Evolutionary conservation across 108 stramenopile species (phyloP).

Genomic region (Nannochloropsis salina): DNA sequence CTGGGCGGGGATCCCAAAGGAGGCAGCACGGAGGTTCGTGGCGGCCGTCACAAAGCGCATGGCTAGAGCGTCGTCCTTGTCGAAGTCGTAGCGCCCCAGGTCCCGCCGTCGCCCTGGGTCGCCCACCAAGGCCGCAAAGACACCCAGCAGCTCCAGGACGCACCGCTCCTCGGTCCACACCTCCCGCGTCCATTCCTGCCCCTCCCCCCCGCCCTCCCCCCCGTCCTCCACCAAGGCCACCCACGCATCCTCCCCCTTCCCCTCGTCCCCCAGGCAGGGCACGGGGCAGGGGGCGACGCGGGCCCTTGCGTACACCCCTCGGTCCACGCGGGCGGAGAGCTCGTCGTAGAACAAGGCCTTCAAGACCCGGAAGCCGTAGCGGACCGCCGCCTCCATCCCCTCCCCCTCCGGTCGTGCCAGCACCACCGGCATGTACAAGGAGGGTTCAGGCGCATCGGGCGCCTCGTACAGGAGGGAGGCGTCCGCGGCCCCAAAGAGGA

Average conservation of each 20-base stretch:
- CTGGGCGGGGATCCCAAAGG: constrained; percentile 64
- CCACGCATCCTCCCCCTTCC: neutral
- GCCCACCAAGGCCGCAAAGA: neutral
- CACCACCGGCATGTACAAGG: constrained; percentile 49
- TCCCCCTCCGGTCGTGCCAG: constrained; percentile 31
- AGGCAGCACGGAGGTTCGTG: constrained; percentile 74
- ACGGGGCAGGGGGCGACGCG: constrained; percentile 22
- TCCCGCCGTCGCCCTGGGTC: constrained; percentile 18
- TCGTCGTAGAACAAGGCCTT: constrained; percentile 46
- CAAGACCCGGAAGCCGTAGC: constrained; percentile 35
- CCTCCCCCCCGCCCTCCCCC: neutral
- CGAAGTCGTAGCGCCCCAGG: constrained; percentile 56
- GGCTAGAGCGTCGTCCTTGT: constrained; percentile 85
- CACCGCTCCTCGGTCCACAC: constrained; percentile 1
- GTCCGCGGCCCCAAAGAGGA: constrained; percentile 71
- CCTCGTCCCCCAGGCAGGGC: neutral
- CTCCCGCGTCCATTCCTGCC: neutral
- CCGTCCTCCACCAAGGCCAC: neutral
- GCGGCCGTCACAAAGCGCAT: constrained; percentile 93
- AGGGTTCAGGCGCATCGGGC: constrained; percentile 41
- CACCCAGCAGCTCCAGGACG: constrained; percentile 22
- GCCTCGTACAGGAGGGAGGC: constrained; percentile 82
- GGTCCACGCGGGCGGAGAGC: constrained; percentile 43
- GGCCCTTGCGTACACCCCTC: constrained; percentile 52
- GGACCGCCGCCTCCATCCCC: neutral